Evolutionary conservation across 306 rosid genomes (phyloP), one percentile per base, ranked within the genome.

Genomic region (Hippophae gyantsensis): DNA sequence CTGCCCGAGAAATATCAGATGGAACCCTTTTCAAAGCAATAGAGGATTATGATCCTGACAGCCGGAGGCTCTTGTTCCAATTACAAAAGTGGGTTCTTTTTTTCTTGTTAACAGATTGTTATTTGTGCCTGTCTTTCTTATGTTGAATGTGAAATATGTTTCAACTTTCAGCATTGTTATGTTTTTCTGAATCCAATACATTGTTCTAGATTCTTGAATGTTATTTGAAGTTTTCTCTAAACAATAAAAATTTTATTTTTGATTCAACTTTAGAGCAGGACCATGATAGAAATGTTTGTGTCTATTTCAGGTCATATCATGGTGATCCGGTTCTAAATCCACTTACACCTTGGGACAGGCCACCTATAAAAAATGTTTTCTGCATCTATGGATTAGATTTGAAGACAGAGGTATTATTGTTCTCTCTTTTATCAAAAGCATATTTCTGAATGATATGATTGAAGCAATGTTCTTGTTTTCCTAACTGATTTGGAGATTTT

Each of bases 261-360:
- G 69, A 54, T 52, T 72, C 66, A 58, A 57, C 46, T 60, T 46
- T 65, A 57, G 40, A 69, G 71, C 53, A 58, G 43, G 50, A 54
- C 32, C 54, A 56, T 48, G 46, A 48, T 47, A 57, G 58, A 56
- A 8, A 65, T 59, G 74, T 53, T 60, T 72, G 51, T 67, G 51
- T 67, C 38, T 72, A 43, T 77, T 87, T 73, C 89, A 92, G 99
- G 83, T 80, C 79, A 72, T 92, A 88, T 75, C 79, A 81, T 57
- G 72, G 52, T 40, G 96, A 92, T 85, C 92, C 92, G 56, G 81
- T 88, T 71, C 75, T 92, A 54, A 92, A 92, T 75, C 99, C 99
- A 56, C 86, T 92, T 12, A 81, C 96, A 60, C 96, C 99, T 73
- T 85, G 95, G 96, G 99, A 92, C 68, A 87, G 99, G 52, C 99